Conservation (phyloP, 2,329 filamentous ascomycete genomes). For the Simplicillium sp. region DNA sequence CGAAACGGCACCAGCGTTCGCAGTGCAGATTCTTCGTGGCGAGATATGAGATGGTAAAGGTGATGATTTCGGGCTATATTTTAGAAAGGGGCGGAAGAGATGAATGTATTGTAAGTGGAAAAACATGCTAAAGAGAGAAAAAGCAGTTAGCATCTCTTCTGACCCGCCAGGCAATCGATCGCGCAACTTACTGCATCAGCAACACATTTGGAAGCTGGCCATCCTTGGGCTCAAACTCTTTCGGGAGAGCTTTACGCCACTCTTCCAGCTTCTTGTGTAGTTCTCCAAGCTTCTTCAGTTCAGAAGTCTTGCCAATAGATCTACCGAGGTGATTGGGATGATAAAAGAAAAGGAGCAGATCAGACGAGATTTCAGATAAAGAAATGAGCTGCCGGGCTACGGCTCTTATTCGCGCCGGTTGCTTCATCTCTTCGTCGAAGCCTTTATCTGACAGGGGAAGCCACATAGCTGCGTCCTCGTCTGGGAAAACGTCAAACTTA, state of each 20-base stretch:
- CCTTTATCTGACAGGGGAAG: slow-evolving; percentile 81
- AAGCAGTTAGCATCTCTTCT: no score
- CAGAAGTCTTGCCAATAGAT: slow-evolving; percentile 64
- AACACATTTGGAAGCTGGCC: slow-evolving; percentile 78
- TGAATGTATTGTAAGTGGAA: slow-evolving; percentile 94
- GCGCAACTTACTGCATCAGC: slow-evolving; percentile 64
- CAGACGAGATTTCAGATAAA: slow-evolving; percentile 88
- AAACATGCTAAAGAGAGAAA: slow-evolving; percentile 82
- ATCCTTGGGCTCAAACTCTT: slow-evolving; percentile 81
- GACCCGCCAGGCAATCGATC: no score
- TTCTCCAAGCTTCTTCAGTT: slow-evolving; percentile 87
- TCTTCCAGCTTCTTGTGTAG: slow-evolving; percentile 82
- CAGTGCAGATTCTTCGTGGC: slow-evolving; percentile 81
- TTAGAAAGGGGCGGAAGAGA: slow-evolving; percentile 88
- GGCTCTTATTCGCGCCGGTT: slow-evolving; percentile 75
- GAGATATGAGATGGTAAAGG: slow-evolving; percentile 82
- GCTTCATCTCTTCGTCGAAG: slow-evolving; percentile 59
- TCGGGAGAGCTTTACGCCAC: slow-evolving; percentile 77
- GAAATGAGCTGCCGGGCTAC: slow-evolving; percentile 72
- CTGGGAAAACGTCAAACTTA: slow-evolving; percentile 83
- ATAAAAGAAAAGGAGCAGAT: slow-evolving; percentile 84
- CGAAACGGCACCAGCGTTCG: slow-evolving; percentile 80
- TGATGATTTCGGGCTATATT: slow-evolving; percentile 73
- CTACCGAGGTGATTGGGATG: slow-evolving; percentile 61
- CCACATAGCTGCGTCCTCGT: slow-evolving; percentile 81